Evolutionary conservation across 1,284 basidiomycete genomes (phyloP).

Genomic region (Ganoderma multipileum): DNA sequence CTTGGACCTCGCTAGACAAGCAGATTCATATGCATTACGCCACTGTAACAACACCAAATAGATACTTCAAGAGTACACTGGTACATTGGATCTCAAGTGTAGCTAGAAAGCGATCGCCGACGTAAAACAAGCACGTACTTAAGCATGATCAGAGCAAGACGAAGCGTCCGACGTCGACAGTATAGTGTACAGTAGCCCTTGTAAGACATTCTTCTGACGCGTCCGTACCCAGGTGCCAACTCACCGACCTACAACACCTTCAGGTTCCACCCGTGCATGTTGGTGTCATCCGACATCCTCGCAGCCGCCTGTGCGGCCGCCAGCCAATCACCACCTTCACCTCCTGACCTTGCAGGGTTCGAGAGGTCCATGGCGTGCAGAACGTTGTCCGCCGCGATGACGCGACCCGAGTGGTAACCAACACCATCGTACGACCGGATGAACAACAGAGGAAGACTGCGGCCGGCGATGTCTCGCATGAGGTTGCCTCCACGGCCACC

Average conservation of each 20-base stretch:
- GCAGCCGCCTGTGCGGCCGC: constrained; percentile 71
- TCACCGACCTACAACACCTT: constrained; percentile 64
- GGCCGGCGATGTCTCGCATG: constrained; percentile 53
- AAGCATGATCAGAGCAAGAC: constrained; percentile 27
- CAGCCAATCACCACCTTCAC: constrained; percentile 35
- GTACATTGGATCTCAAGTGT: constrained; percentile 15
- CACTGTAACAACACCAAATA: constrained; percentile 7
- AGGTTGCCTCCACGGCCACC: constrained; percentile 24
- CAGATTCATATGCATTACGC: neutral
- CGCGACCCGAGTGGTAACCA: constrained; percentile 85
- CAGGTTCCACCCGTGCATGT: constrained; percentile 74
- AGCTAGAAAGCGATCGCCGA: constrained; percentile 23
- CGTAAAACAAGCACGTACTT: constrained; percentile 18
- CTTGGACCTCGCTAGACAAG: no score
- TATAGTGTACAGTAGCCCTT: constrained; percentile 16
- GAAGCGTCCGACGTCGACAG: constrained; percentile 11
- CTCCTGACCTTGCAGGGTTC: constrained; percentile 28
- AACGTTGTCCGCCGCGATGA: constrained; percentile 84
- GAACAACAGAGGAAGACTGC: constrained; percentile 74
- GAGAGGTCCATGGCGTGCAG: constrained; percentile 69
- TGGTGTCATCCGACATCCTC: constrained; percentile 52
- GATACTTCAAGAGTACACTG: constrained; percentile 20
- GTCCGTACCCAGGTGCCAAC: neutral
- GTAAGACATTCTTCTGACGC: neutral
- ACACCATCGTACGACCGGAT: constrained; percentile 80